Evolutionary conservation across 2,329 filamentous ascomycete genomes (phyloP), one percentile per base, ranked within the genome.

Genomic region (Diplodia mutila): DNA sequence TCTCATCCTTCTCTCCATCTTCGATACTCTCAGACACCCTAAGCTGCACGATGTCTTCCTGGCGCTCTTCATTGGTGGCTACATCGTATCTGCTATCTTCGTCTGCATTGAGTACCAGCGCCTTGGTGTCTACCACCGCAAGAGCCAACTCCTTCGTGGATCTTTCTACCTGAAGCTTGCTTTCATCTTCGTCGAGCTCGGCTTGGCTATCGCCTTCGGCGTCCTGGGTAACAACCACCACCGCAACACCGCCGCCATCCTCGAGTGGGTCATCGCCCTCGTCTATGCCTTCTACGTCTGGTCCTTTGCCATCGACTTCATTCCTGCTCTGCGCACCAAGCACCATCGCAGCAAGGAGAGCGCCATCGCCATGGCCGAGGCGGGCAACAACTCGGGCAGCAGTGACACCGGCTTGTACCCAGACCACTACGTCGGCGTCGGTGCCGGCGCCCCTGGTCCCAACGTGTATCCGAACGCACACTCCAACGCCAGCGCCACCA

Each of bases 31-130:
- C n/a, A 81, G 83, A 66, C 87, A 97, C 76, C 84, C 84, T 1
- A 79, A 72, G 1, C 76, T 91, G 68, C 95, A 99, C 77, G 84
- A 92, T 74, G 82, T 88, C 2, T 97, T 97, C 80, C 81, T 99
- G 42, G 80, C 87, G 0, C 79, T 97, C 63, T 99, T 99, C 78
- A 92, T 97, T 61, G 88, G 79, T 16, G 95, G 93, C 39, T 98
- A 97, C 78, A 83, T 97, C 65, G 76, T 97, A 66, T 92, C 90
- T 4, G 94, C 94, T 67, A 85, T 97, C 72, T 94, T 94, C 79
- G 91, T 94, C 71, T 97, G 94, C 82, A 89, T 88, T 82, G 93
- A 97, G 78, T 97, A 97, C 78, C 90, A 95, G 74, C 89, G 92
- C 2, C 85, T 98, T 1, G 93, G 93, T 29, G 88, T 90, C 65